phyloP scores from a whole-genome alignment of 306 rosid genomes.

The Lathyrus aphaca region DNA sequence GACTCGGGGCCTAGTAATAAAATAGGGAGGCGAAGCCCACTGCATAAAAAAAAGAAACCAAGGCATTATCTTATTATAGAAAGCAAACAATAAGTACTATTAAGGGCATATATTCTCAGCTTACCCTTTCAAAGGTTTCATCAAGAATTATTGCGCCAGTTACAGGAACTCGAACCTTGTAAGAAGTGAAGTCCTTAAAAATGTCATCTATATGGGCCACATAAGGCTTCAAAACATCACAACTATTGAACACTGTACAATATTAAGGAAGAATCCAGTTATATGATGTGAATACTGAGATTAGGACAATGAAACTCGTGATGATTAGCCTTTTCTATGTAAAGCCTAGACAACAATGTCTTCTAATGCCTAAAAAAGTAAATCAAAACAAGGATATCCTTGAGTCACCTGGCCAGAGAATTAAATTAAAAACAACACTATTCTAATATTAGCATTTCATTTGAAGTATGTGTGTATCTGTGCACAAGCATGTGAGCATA shows the following conservation, averaged over 20 bases:
- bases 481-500: conserved; percentile 23
- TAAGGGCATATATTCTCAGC: conserved; percentile 32
- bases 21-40: background rate
- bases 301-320: background rate
- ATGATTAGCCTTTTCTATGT: background rate
- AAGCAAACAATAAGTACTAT: background rate
- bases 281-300: conserved; percentile 16
- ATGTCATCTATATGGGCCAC: conserved; percentile 93
- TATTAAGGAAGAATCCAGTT: conserved; percentile 53
- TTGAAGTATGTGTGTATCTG: background rate
- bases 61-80: conserved; percentile 8
- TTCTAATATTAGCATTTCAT: conserved; percentile 15
- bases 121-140: conserved; percentile 94
- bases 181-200: conserved; percentile 96
- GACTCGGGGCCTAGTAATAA: conserved; percentile 11
- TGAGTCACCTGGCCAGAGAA: background rate
- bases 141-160: conserved; percentile 97
- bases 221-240: conserved; percentile 95
- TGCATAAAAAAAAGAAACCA: conserved; percentile 1
- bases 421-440: conserved; percentile 3
- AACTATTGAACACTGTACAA: conserved; percentile 78
- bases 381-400: conserved; percentile 13
- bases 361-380: conserved; percentile 7
- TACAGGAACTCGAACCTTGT: conserved; percentile 96
- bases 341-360: background rate